Percentiles rank a stretch among this genome's conserved stretches.
Evolutionary conservation across 768 basidiomycete species (phyloP).

Genomic region (Harrya chromipes): DNA sequence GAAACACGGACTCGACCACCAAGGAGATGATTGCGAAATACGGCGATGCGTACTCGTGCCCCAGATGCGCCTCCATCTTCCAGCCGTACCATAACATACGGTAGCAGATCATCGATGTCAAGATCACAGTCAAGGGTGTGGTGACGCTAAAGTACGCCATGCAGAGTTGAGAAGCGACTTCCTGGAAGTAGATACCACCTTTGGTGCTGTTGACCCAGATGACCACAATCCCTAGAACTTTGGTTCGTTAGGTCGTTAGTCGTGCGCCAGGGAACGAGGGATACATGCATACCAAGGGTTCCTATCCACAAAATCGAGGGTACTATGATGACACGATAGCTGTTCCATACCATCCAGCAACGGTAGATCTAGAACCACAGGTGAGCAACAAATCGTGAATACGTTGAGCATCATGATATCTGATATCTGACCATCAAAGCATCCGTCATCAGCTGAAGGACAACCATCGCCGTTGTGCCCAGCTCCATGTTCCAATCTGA

Average conservation of each 20-base stretch:
- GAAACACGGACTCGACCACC: constrained; percentile 10
- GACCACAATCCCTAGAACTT: neutral
- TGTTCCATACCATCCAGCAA: no score
- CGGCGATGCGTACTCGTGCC: neutral
- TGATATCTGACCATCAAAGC: constrained; percentile 33
- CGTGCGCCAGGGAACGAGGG: no score
- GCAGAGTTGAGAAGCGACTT: neutral
- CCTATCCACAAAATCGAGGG: no score
- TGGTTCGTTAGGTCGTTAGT: no score
- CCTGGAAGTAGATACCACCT: neutral
- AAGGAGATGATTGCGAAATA: constrained; percentile 2
- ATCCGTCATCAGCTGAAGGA: constrained; percentile 34
- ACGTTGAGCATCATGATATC: no score
- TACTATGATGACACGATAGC: no score
- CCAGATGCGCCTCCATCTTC: neutral
- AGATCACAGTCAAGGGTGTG: neutral
- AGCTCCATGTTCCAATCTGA: constrained; percentile 29
- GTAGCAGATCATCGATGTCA: constrained; percentile 4
- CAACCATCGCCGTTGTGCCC: constrained; percentile 25
- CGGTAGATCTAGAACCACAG: no score
- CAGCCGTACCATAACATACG: constrained; percentile 2
- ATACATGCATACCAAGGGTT: no score
- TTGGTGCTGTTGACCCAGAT: neutral
- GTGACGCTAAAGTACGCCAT: neutral
- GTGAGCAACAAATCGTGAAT: no score